Evolutionary conservation across 2,329 filamentous ascomycete species (phyloP), one percentile per base, ranked within the genome.

Genomic region (Truncatella angustata): DNA sequence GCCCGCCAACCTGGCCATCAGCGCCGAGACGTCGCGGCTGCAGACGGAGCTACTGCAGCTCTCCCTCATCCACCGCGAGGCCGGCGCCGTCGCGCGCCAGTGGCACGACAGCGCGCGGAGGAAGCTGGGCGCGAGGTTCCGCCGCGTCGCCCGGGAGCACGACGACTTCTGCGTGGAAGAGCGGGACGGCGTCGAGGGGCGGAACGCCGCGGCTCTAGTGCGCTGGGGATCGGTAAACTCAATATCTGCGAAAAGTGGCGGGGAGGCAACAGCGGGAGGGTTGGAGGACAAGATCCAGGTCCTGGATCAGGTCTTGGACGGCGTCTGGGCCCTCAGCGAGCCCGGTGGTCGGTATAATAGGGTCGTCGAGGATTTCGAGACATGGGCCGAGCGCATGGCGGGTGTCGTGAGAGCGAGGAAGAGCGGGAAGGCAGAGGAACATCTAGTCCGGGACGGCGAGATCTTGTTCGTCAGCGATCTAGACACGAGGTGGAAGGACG

Each of bases 1-100:
- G 3, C 81, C 84, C 4, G 73, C 78, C 60, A 86, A 85, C 63
- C 68, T 85, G 12, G 81, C 80, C 49, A 70, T 79, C 24, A 80
- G 80, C 1, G 80, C 79, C 48, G 81, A 85, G 65, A 84, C 76
- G 6, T 74, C 73, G 45, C 77, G 75, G 34, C 70, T 86, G 5
- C 86, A 88, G 65, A 79, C 84, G 2, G 82, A 86, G 63, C 74
- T 89, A 2, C 70, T 89, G 21, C 84, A 87, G 60, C 72, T 88
- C 6, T 82, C 86, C 45, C 70, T 88, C 6, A 65, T 89, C 20
- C 85, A 88, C 64, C 77, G 79, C 56, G 77, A 78, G 49, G 77
- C 80, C 3, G 66, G 66, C 2, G 55, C 63, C 3, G 75, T 76
- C 0, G 63, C 73, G 1, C 60, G 63, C 3, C 69, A 76, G 50